Evolutionary conservation across 169 alveolate species (phyloP).

Genomic region (Eimeria sp.): DNA sequence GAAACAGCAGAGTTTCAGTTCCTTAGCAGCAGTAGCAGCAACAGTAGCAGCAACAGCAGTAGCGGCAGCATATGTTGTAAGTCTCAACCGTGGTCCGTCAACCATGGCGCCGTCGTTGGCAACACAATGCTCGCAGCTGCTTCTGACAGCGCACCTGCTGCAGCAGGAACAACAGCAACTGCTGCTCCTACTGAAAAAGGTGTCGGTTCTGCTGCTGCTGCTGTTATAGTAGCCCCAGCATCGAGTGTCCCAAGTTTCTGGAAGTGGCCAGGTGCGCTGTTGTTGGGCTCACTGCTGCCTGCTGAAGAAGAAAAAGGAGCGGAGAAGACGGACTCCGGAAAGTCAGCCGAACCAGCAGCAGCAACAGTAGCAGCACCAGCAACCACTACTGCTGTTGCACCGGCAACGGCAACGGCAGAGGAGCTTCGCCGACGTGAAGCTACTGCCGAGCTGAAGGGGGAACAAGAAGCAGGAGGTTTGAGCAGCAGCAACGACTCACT

Average conservation of each 20-base stretch:
- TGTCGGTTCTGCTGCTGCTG: conserved; percentile 19
- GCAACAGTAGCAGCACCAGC: conserved; percentile 27
- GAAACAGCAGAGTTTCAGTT: neutral
- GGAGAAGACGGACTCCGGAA: neutral
- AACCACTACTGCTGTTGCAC: conserved; percentile 21
- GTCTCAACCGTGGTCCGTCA: neutral
- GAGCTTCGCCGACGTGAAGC: neutral
- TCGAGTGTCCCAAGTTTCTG: conserved; percentile 34
- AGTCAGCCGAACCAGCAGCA: neutral
- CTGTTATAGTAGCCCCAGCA: neutral
- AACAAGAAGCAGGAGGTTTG: neutral
- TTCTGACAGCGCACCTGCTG: neutral
- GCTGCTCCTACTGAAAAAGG: neutral
- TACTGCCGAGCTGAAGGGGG: neutral
- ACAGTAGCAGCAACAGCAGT: conserved; percentile 52
- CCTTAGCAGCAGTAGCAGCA: conserved; percentile 29
- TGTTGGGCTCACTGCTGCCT: conserved; percentile 17
- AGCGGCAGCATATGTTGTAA: conserved; percentile 28
- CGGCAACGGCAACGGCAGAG: neutral
- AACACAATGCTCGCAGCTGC: neutral
- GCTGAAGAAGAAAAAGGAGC: neutral
- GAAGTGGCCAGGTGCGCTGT: conserved; percentile 66
- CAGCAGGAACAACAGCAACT: neutral
- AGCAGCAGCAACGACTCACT: neutral
- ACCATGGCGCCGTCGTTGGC: neutral